phyloP scores from a whole-genome alignment of 139 green algal species.

The Haematococcus lacustris region DNA sequence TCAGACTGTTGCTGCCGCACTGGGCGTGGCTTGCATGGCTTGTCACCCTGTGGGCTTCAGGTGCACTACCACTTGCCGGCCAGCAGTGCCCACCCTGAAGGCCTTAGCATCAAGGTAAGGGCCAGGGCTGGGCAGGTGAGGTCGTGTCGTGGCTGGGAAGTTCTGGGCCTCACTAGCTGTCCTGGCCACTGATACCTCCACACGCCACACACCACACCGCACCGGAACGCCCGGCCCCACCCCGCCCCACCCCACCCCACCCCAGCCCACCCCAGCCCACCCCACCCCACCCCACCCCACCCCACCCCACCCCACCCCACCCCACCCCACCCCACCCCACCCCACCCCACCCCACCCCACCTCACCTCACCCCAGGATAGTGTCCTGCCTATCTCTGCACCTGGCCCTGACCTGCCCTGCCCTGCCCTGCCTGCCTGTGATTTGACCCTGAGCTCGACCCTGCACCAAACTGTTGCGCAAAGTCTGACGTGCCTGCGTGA shows the following conservation, averaged over 20 bases:
- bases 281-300: background rate
- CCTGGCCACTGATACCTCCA: background rate
- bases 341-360: no score
- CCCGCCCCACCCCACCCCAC: background rate
- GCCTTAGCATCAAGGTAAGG: conserved; percentile 55
- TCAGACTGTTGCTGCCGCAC: background rate
- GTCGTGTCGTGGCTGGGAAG: background rate
- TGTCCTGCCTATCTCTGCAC: no score
- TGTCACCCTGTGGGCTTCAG: conserved; percentile 27
- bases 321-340: no score
- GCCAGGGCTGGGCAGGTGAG: no score
- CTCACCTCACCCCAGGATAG: no score
- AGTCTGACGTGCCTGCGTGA: no score
- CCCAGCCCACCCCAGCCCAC: background rate
- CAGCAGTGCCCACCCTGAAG: conserved; percentile 33
- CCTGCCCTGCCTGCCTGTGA: no score
- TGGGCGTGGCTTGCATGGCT: background rate
- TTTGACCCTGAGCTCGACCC: no score
- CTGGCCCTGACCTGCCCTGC: no score
- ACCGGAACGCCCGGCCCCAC: background rate
- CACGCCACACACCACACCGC: background rate
- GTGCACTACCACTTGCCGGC: conserved; percentile 91
- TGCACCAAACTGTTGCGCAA: no score
- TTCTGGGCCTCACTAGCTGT: background rate
- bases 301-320: no score